Evolutionary conservation across 108 stramenopile species (phyloP).

Genomic region (Skeletonema potamos): DNA sequence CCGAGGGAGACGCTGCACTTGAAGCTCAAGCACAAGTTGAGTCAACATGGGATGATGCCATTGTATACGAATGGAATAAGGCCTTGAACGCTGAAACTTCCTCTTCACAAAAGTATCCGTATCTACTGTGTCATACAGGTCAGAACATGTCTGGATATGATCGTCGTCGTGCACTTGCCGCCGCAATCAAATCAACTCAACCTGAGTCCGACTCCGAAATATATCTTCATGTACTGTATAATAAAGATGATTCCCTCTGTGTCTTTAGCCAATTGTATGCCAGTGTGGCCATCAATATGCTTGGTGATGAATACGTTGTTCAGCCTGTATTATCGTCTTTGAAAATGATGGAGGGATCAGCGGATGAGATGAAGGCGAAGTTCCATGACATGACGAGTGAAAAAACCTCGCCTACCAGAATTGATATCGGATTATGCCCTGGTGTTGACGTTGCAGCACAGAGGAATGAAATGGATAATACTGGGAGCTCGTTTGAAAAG

Average conservation of each 20-base stretch:
- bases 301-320: constrained; percentile 16
- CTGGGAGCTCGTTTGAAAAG: not conserved
- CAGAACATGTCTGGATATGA: constrained; percentile 9
- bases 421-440: constrained; percentile 18
- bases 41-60: constrained; percentile 14
- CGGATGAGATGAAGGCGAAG: constrained; percentile 4
- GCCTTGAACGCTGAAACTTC: constrained; percentile 1
- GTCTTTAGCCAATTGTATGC: constrained; percentile 16
- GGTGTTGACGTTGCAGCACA: constrained; percentile 2
- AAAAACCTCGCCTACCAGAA: not conserved
- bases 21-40: too few species aligned
- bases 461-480: not conserved
- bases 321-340: constrained; percentile 22
- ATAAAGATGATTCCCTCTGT: constrained; percentile 21
- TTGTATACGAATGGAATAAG: constrained; percentile 16
- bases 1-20: too few species aligned
- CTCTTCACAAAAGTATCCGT: constrained; percentile 18
- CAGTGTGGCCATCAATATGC: constrained; percentile 1
- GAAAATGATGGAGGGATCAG: constrained; percentile 10
- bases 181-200: constrained; percentile 1
- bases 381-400: too few species aligned
- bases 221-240: constrained; percentile 16
- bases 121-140: constrained; percentile 18
- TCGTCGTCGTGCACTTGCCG: constrained; percentile 9
- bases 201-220: too few species aligned